Evolutionary conservation across 2,329 filamentous ascomycete genomes (phyloP).

Genomic region (Ceratocystis eucalypticola): DNA sequence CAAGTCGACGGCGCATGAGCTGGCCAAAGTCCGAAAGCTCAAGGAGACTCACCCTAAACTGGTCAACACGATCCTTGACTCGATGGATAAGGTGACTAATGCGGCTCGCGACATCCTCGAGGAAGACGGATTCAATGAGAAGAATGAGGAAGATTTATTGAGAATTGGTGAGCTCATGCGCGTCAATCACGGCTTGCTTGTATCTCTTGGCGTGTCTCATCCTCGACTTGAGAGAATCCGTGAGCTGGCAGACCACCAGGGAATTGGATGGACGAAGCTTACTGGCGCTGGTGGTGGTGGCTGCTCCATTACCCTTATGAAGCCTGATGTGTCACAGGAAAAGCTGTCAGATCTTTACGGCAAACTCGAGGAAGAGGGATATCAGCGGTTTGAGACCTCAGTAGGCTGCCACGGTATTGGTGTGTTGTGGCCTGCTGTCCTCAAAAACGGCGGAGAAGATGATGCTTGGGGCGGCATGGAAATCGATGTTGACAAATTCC

Average conservation of each 20-base stretch:
- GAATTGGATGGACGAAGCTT: conserved; percentile 92
- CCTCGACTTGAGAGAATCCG: conserved; percentile 83
- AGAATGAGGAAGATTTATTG: conserved; percentile 49
- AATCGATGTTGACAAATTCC: conserved; percentile 73
- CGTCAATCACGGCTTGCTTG: conserved; percentile 84
- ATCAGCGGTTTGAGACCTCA: conserved; percentile 74
- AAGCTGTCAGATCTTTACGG: conserved; percentile 50
- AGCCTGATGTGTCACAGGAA: conserved; percentile 45
- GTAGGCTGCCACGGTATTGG: conserved; percentile 89
- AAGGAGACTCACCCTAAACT: conserved; percentile 60
- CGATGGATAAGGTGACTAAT: conserved; percentile 61
- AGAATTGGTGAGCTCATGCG: conserved; percentile 77
- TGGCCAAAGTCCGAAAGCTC: conserved; percentile 69
- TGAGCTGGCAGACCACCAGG: conserved; percentile 77
- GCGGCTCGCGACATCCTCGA: conserved; percentile 42
- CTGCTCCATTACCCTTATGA: conserved; percentile 83
- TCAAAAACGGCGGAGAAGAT: conserved; percentile 71
- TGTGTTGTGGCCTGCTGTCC: conserved; percentile 81
- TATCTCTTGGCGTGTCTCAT: conserved; percentile 87
- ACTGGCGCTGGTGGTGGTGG: conserved; percentile 92
- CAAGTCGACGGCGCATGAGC: conserved; percentile 73
- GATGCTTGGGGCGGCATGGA: conserved; percentile 73
- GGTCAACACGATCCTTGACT: conserved; percentile 66
- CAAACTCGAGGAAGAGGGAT: conserved; percentile 57
- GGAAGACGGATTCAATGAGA: conserved; percentile 53